A percentile compares a stretch with the other conserved stretches of the same genome.
Evolutionary conservation across 345 rosid species (phyloP).

Genomic region (Rhodamnia rubescens): DNA sequence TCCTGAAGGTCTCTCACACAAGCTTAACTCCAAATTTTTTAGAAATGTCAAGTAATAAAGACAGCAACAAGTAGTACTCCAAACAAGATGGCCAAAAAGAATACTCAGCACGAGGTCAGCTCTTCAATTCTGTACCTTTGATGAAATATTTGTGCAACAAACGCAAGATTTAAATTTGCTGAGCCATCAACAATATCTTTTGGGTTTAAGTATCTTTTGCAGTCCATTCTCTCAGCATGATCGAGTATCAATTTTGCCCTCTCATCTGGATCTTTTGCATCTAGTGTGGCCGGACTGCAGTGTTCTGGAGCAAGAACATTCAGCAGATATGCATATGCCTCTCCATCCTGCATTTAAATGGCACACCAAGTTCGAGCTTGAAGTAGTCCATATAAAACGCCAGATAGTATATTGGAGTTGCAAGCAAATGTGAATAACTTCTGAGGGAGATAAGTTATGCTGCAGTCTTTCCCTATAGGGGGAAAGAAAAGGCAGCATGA

Average conservation of each 20-base stretch:
- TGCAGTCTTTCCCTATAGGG: neutral
- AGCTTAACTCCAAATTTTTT: neutral
- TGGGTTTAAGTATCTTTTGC: constrained; percentile 72
- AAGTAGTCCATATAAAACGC: neutral
- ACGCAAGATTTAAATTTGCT: constrained; percentile 76
- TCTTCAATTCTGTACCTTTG: constrained; percentile 40
- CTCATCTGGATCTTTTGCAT: constrained; percentile 52
- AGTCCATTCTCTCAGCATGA: constrained; percentile 80
- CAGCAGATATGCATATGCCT: constrained; percentile 77
- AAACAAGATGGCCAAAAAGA: neutral
- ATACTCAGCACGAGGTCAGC: neutral
- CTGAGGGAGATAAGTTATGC: neutral
- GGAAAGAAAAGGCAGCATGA: neutral
- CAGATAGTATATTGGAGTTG: neutral
- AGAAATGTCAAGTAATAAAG: neutral
- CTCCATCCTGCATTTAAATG: constrained; percentile 56
- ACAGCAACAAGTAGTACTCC: neutral
- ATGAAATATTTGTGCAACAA: constrained; percentile 86
- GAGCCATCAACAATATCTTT: constrained; percentile 80
- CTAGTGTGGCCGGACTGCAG: constrained; percentile 66
- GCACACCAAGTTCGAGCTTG: neutral
- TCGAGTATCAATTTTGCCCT: constrained; percentile 68
- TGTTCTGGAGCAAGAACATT: constrained; percentile 88
- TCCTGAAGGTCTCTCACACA: neutral
- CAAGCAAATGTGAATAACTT: neutral